A percentile compares a stretch with the other conserved stretches of the same genome.
These are phyloP conservation scores for Phaffia australis DNA, from an alignment of 768 basidiomycete genomes.

Conservation along the genomic window DNA sequence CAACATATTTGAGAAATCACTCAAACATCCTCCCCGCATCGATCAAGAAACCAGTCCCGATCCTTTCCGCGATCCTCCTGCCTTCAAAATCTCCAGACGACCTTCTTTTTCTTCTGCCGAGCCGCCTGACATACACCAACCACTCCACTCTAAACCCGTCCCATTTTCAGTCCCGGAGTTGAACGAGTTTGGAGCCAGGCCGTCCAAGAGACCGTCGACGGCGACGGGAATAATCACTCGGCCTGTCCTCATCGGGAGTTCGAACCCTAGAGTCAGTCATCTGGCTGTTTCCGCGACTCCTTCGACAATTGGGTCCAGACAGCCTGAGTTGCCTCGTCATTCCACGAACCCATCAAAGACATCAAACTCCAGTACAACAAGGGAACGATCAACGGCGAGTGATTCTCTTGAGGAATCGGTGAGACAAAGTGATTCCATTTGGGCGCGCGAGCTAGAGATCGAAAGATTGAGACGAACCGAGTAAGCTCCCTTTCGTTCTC, in stretches of 20 bases:
- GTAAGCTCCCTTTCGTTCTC: neutral
- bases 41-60: neutral
- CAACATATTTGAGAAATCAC: neutral
- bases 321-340: too few relatives aligned
- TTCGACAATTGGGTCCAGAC: neutral
- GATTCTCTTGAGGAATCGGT: too few relatives aligned
- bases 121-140: neutral
- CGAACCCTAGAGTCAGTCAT: slow-evolving; percentile 1
- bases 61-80: neutral
- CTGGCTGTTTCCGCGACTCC: neutral
- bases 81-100: neutral
- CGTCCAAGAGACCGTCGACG: neutral
- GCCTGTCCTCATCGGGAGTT: slow-evolving; percentile 5
- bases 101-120: neutral
- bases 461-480: neutral
- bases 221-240: neutral
- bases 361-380: too few relatives aligned
- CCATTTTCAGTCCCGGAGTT: neutral
- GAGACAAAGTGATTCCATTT: too few relatives aligned
- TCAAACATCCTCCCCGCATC: neutral
- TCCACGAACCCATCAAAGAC: too few relatives aligned
- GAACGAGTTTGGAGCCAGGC: neutral
- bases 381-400: too few relatives aligned
- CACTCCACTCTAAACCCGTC: neutral
- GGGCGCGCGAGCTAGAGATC: too few relatives aligned